phyloP scores from a whole-genome alignment of 371 early-diverging fungal species.

The Mucor lusitanicus region DNA sequence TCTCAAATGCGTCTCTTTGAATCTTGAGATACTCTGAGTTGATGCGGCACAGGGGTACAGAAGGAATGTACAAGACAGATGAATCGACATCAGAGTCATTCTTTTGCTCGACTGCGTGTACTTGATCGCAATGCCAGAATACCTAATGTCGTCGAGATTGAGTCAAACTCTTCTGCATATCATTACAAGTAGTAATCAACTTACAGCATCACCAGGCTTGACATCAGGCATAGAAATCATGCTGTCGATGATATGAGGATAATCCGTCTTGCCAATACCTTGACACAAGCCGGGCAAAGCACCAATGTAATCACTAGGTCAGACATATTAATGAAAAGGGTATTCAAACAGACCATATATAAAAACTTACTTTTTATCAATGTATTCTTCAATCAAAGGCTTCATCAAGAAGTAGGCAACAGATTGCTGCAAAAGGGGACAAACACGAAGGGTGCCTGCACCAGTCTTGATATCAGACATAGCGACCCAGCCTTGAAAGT shows the following conservation, averaged over 20 bases:
- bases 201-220: slow-evolving; percentile 41
- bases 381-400: slow-evolving; percentile 34
- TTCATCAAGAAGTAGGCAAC: slow-evolving; percentile 46
- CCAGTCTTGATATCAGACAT: slow-evolving; percentile 34
- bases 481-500: slow-evolving; percentile 49
- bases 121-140: slow-evolving; percentile 38
- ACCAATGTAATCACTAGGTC: slow-evolving; percentile 33
- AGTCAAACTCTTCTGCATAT: no score
- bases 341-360: no score
- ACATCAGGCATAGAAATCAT: slow-evolving; percentile 43
- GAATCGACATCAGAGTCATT: slow-evolving; percentile 34
- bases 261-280: slow-evolving; percentile 29
- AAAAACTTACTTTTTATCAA: slow-evolving; percentile 22
- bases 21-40: slow-evolving; percentile 31
- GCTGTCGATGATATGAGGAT: slow-evolving; percentile 36
- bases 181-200: slow-evolving; percentile 32
- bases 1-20: slow-evolving; percentile 31
- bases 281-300: slow-evolving; percentile 42
- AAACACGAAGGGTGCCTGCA: slow-evolving; percentile 43
- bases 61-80: slow-evolving; percentile 45
- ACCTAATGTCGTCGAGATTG: neutral
- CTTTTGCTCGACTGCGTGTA: slow-evolving; percentile 40
- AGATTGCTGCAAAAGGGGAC: slow-evolving; percentile 41
- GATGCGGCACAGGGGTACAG: slow-evolving; percentile 34
- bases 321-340: neutral